Conservation (phyloP, 495 filamentous ascomycete species). For the Podospora bellae-mahoneyi region DNA sequence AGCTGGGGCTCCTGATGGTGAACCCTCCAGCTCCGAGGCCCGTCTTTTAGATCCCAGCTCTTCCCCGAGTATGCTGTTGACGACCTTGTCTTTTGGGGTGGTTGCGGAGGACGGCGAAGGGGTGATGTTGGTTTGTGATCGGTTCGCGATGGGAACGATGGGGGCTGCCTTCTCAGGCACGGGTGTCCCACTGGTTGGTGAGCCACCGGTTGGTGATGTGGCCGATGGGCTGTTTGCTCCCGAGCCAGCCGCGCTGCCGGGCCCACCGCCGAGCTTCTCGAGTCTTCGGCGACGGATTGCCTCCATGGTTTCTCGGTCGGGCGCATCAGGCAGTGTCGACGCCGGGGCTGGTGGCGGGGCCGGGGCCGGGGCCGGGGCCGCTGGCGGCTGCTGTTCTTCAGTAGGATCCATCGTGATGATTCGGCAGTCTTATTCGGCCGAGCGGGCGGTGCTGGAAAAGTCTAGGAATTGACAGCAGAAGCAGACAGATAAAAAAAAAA, state of each 20-base stretch:
- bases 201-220: slow-evolving; percentile 14
- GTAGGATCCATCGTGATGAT: slow-evolving; percentile 29
- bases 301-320: slow-evolving; percentile 35
- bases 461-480: background rate
- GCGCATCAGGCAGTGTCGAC: slow-evolving; percentile 25
- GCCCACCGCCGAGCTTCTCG: slow-evolving; percentile 39
- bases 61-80: slow-evolving; percentile 17
- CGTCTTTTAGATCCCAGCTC: slow-evolving; percentile 26
- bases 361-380: slow-evolving; percentile 11
- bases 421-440: background rate
- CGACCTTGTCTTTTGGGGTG: slow-evolving; percentile 10
- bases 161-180: slow-evolving; percentile 10
- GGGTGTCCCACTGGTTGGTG: slow-evolving; percentile 9
- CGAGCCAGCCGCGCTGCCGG: slow-evolving; percentile 12
- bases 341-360: slow-evolving; percentile 21
- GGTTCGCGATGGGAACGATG: slow-evolving; percentile 6
- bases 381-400: slow-evolving; percentile 21
- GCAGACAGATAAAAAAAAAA: background rate
- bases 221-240: slow-evolving; percentile 12
- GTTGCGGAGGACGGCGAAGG: slow-evolving; percentile 11
- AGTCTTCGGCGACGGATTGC: slow-evolving; percentile 44
- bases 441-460: background rate
- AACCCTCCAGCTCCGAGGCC: slow-evolving; percentile 29
- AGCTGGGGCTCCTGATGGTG: slow-evolving; percentile 20
- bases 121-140: slow-evolving; percentile 34